phyloP scores from a whole-genome alignment of 495 filamentous ascomycete genomes.

The Penicillium parvum region DNA sequence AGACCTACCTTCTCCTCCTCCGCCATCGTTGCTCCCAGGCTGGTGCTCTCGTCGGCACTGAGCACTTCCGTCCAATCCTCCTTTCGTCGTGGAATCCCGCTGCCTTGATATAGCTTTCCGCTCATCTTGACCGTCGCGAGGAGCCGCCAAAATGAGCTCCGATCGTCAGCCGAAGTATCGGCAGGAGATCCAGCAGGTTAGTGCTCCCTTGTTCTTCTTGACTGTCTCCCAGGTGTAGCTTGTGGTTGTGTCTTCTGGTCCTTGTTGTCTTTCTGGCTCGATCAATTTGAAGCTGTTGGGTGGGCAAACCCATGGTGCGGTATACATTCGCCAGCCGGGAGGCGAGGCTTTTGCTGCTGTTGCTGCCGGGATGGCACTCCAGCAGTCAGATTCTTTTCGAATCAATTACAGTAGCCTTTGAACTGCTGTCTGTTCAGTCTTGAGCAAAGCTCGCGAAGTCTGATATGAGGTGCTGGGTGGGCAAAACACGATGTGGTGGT shows the following conservation, averaged over 20 bases:
- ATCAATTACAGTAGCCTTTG: too few species aligned
- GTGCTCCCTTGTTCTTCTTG: constrained; percentile 11
- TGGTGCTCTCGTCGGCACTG: not conserved
- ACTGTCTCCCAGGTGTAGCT: too few species aligned
- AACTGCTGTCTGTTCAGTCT: too few species aligned
- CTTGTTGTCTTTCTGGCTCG: not conserved
- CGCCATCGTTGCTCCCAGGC: not conserved
- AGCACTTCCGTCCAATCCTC: not conserved
- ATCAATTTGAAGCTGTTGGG: not conserved
- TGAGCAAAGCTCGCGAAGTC: too few species aligned
- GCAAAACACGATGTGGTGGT: too few species aligned
- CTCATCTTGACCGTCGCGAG: not conserved
- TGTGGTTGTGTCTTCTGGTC: constrained; percentile 1
- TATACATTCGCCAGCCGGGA: too few species aligned
- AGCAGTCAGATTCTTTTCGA: too few species aligned
- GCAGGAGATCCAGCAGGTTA: constrained; percentile 91
- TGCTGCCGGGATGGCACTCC: too few species aligned
- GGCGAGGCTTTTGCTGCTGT: too few species aligned
- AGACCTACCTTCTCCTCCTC: constrained; percentile 1
- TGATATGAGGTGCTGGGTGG: too few species aligned
- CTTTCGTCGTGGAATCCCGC: not conserved
- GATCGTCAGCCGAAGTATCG: constrained; percentile 76
- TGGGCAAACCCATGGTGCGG: too few species aligned
- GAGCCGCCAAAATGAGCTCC: constrained; percentile 23
- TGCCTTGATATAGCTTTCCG: not conserved